Base-by-base conservation (phyloP, 2,329 filamentous ascomycete species). In the Arthrobotrys pseudoclavata region DNA sequence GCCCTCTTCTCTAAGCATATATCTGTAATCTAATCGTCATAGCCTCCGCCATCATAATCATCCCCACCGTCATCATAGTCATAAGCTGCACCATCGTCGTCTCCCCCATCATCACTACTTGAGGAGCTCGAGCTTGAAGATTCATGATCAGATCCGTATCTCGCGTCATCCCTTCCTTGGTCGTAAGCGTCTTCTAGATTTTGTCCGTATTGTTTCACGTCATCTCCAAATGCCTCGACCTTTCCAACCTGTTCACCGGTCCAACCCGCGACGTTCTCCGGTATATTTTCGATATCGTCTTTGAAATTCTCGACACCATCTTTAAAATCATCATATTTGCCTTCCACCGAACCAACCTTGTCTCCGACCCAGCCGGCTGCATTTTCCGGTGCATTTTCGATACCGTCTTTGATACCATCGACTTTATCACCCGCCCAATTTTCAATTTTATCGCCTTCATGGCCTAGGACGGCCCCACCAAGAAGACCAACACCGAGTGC, bases 401-500 rank as follows among this genome's bases (percentile, higher is more conserved):
- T 45, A 22, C 68, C 52, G 9, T 42, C 45, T 18, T 70, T 68
- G 22, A 76, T 5, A 29, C 69, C 68, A 22, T 67, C 50, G 6
- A 76, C 64, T 42, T 76, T 57, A 4, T 64, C 20, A 4, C 57
- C 70, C 1, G 47, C 40, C 70, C 70, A 76, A 42, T 60, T 31
- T 20, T 60, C 34, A n/a, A 60, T 31, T 26, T 60, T 31, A n/a
- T 40, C 60, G 1, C 53, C 60, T 67, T 76, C 72, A 52, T 69
- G 66, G 22, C 40, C 72, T 6, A 76, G 13, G 13, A 76, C n/a
- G 4, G 66, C 66, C n/a, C 72, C 72, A n/a, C 72, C 72, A 26
- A 76, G 22, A 12, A 76, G 20, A 37, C 72, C 72, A n/a, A 76
- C 31, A 18, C 71, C 71, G 5, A 76, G 26, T 2, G 64, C 71